Evolutionary conservation across 225 moss, liverwort and hornwort genomes (phyloP), one percentile per base, ranked within the genome.

Genomic region (Antitrichia curtipendula): DNA sequence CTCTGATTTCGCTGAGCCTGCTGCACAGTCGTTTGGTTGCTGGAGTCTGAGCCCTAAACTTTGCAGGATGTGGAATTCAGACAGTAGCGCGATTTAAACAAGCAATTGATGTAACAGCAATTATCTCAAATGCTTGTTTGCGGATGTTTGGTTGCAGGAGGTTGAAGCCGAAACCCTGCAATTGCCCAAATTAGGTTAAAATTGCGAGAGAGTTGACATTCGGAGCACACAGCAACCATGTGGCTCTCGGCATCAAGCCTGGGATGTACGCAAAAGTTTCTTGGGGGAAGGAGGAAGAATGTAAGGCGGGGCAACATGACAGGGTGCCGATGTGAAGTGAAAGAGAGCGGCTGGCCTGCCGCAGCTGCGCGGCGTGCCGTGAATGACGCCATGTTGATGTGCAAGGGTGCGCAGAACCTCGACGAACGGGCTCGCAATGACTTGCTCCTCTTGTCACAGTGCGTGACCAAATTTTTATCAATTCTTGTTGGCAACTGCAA

Each of bases 341-440:
- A 88, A 81, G 90, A 89, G 71, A 84, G 78, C 64, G 94, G 95
- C n/a, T 93, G 94, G 85, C 92, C 95, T 72, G 94, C 91, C 13
- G 93, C 87, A 81, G 97, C 94, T 52, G 91, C 94, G 20, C 91
- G 89, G 49, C 93, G 87, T 80, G 97, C 94, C 69, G 89, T 91
- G 82, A 92, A 91, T 52, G 95, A 95, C 81, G 97, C 92, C 66
- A 93, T 93, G 91, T 84, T 94, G 70, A 89, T 97, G 86, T 94
- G 91, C 78, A 92, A 93, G 31, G 96, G 94, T 59, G 96, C 93
- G 36, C 97, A 94, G 45, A 96, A 90, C 78, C 80, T 98, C 40
- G 98, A 98, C 75, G 94, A 96, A 86, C 96, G 96, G 45, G 98
- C 95, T 23, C 98, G 98, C 84, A 95, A 87, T 69, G 95, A 98